These are phyloP conservation scores for Russula griseocarnosa DNA, from an alignment of 768 basidiomycete species.

Conservation along the genomic window DNA sequence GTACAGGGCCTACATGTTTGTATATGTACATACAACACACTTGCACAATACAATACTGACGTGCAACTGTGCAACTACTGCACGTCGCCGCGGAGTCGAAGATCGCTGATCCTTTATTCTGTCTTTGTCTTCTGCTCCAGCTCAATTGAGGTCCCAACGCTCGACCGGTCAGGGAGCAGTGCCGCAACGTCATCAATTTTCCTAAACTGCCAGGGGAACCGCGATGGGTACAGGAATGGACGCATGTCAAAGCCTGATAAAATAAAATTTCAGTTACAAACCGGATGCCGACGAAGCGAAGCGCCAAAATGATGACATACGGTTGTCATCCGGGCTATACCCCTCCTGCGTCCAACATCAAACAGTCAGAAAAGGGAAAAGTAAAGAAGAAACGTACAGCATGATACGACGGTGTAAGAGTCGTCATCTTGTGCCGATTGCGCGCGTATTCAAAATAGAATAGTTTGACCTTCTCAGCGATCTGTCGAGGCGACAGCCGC, in stretches of 20 bases:
- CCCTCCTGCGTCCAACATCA: conserved; percentile 57
- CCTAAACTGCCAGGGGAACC: conserved; percentile 95
- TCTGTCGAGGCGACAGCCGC: conserved; percentile 75
- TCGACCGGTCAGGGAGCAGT: conserved; percentile 65
- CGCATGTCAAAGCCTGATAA: conserved; percentile 83
- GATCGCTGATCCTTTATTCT: background rate
- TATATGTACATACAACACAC: background rate
- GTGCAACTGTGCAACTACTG: background rate
- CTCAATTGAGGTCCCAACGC: background rate
- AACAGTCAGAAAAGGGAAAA: background rate
- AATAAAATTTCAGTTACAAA: background rate
- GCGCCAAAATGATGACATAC: conserved; percentile 44
- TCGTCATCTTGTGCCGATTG: conserved; percentile 99
- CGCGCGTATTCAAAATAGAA: conserved; percentile 97
- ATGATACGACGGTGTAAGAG: conserved; percentile 88
- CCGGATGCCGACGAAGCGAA: background rate
- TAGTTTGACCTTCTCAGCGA: conserved; percentile 93
- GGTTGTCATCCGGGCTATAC: conserved; percentile 95
- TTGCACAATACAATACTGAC: background rate
- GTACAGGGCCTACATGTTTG: background rate
- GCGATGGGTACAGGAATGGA: conserved; percentile 92
- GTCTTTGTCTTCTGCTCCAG: conserved; percentile 26
- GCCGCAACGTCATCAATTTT: conserved; percentile 90
- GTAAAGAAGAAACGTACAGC: conserved; percentile 53
- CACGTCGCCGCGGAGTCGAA: background rate